Base-by-base conservation (phyloP, 1,284 basidiomycete genomes). In the Puccinia hordei region DNA sequence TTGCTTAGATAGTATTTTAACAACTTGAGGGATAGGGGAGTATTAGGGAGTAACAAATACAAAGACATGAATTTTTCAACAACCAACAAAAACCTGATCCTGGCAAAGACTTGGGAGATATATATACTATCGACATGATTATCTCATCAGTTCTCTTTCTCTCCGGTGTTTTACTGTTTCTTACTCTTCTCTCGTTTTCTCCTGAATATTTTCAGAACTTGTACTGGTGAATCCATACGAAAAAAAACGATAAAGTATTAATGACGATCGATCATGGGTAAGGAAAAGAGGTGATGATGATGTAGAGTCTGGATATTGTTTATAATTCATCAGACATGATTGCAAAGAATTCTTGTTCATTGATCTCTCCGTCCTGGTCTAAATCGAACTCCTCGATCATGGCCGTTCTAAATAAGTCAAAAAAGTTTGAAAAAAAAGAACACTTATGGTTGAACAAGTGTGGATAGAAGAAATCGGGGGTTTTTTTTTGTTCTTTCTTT, bases 331-430 rank as follows among this genome's bases (percentile, higher is more conserved):
- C 95, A 73, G 93, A 93, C 95, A 98, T 96, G 86, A 98, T 98
- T 66, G 93, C 92, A 83, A 94, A 91, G 86, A 96, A 95, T 88
- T 96, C 94, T 85, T 92, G 90, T 85, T 95, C 92, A 85, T 91
- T 95, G 85, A 99, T 99, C 87, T 96, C 95, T 30, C 95, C 95
- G 84, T 99, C 96, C 86, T 96, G 92, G 87, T 99, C 96, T 51
- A 99, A 90, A 86, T 99, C 96, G 85, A 99, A 99, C 87, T 99
- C 97, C 85, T 99, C 97, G 84, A 99, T 99, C 96, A 99, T 99
- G 27, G 96, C 97, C 90, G 98, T 94, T 83, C 95, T 98, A 84
- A 30, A 17, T 6, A 41, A 6, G 24, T 41, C 30, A 49, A 55
- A 15, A 49, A 38, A 65, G 38, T 24, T 73, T 57, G 24, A 59